Base-by-base conservation (phyloP, 345 rosid species). In the Gossypium ekmanianum region DNA sequence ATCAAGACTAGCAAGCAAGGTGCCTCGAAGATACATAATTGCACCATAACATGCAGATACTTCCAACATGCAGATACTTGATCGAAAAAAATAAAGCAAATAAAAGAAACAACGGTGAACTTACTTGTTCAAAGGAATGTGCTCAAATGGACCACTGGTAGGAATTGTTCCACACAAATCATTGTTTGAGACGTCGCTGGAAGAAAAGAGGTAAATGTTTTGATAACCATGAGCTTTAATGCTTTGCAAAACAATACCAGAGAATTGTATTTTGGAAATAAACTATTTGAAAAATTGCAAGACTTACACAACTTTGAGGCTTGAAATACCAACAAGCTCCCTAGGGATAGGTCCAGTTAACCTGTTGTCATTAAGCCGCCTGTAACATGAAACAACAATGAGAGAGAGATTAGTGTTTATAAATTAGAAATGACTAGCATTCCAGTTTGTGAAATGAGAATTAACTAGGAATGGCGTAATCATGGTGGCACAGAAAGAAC, bases 161-260 rank as follows among this genome's bases (percentile, higher is more conserved):
- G 99, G 98, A 83, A 95, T 93, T 69, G 99, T 93, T 80, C 99
- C 99, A 77, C 99, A 95, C 50, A 95, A 78, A 84, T 93, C 81
- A 86, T 95, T 95, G 85, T 69, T 90, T 2, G 99, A 86, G 61
- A 93, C 96, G 80, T 95, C 98, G 70, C 99, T 95, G 83, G 61
- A 52, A 22, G 71, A 74, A 79, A 73, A 57, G 68, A 81, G 66
- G 79, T 17, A 76, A 45, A 63, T 24, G 16, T 64, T 26, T 61
- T 9, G 0, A 65, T 24, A 3, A 16, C 22, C n/a, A 22, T 62
- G 62, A 61, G 50, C 47, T 34, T 3, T 26, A 74, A 68, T 26
- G 14, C 62, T 54, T 55, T 2, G 17, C 20, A 43, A 50, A 55
- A 75, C 5, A 57, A 72, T 11, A 61, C 18, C 43, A 9, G 27